phyloP scores from a whole-genome alignment of 306 rosid genomes.

The Hylodesmum podocarpum region DNA sequence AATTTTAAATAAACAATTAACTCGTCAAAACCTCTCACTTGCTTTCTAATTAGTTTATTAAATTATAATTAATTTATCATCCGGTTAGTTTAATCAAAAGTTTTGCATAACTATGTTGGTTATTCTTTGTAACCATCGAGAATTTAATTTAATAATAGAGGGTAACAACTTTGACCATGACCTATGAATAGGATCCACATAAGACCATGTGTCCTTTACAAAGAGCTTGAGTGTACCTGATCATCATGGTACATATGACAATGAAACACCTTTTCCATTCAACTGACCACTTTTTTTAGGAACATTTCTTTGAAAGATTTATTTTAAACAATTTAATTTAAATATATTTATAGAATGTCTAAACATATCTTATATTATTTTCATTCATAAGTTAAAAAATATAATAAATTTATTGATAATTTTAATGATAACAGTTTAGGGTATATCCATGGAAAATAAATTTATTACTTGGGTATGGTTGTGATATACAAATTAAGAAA shows the following conservation, averaged over 20 bases:
- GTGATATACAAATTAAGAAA: too few relatives aligned
- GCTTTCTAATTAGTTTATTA: too few relatives aligned
- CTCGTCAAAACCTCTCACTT: neutral
- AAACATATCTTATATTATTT: too few relatives aligned
- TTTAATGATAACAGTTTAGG: too few relatives aligned
- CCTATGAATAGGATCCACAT: slow-evolving; percentile 2
- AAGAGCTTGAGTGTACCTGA: neutral
- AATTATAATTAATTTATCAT: too few relatives aligned
- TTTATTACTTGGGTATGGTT: too few relatives aligned
- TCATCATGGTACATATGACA: neutral
- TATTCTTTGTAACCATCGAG: neutral
- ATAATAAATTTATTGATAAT: too few relatives aligned
- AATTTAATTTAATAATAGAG: neutral
- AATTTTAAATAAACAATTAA: neutral
- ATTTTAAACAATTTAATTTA: too few relatives aligned
- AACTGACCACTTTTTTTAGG: neutral
- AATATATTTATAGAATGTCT: too few relatives aligned
- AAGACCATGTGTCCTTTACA: neutral
- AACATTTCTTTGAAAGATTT: too few relatives aligned
- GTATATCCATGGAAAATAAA: too few relatives aligned
- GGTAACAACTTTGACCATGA: neutral
- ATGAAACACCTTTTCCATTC: neutral
- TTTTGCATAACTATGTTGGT: neutral
- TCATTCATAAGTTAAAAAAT: too few relatives aligned
- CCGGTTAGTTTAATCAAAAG: neutral